Evolutionary conservation across 2,329 filamentous ascomycete genomes (phyloP), one percentile per base, ranked within the genome.

Genomic region (Aspergillus sp.): DNA sequence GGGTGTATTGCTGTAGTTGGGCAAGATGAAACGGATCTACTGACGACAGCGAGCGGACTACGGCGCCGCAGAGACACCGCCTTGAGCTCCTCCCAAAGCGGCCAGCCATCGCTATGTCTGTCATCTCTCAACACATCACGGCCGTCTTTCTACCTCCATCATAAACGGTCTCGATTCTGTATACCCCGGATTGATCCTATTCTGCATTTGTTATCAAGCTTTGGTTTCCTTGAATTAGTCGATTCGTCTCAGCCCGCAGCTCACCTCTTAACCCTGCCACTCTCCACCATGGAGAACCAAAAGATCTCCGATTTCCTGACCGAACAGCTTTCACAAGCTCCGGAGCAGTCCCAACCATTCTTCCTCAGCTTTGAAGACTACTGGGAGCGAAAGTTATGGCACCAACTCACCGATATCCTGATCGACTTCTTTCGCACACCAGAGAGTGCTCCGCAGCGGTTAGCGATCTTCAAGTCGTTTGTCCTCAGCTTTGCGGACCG

Each of bases 351-450:
- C 46, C 90, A 96, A 73, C 81, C 85, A 62, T 82, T 88, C 63
- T 88, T 96, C 70, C 80, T 98, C 61, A 83, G 85, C 62, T 95
- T 98, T 58, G 93, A 98, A 76, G 90, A 95, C 68, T 88, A 84
- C 66, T 98, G 93, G 93, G 93, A 98, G 77, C 85, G 91, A 63
- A 96, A 96, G 75, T 81, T 98, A 73, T 98, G 93, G 93, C 93
- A 98, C 76, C 90, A 98, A 74, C 85, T 98, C 58, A 98, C 93
- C 32, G 86, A 95, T 65, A 78, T 85, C 46, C 81, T 98, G 48
- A 77, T 95, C 60, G 80, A 87, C 58, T 96, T 91, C 80, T 98
- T 96, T 76, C 84, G 84, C 63, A 75, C 88, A 60, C 80, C 86
- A 41, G 82, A 84, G 65, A 97, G 90, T 71, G 85, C 83, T 48